Base-by-base conservation (phyloP, 2,329 filamentous ascomycete genomes). In the Sordariomycetes sp. region DNA sequence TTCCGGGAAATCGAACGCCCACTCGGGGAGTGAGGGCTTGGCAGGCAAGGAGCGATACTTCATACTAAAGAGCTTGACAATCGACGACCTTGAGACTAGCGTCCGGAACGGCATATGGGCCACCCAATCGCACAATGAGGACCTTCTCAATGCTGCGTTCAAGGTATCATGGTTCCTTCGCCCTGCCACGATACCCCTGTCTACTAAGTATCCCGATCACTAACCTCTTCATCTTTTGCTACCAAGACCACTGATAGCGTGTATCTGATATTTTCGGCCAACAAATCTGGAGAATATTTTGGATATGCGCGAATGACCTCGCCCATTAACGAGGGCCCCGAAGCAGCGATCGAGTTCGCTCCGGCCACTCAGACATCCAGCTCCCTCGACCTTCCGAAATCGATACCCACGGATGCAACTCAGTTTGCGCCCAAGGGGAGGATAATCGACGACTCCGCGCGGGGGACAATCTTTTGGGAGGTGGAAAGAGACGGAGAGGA, bases 381-480 rank as follows among this genome's bases (percentile, higher is more conserved):
- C 61, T 79, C 82, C 28, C 69, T 79, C 17, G 88, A 92, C 61
- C 75, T 89, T 5, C 85, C 90, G 2, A 87, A 89, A 65, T 87
- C 89, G 6, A 95, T 90, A 12, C 78, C 84, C 0, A 96, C 90
- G 24, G 82, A 86, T 58, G 84, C 89, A 20, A 95, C 87, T 0
- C 84, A 88, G 53, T 85, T 79, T 55, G 86, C 87, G 2, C 91
- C 91, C 0, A 86, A 81, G 64, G 92, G 92, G 25, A 84, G 85
- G 57, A 95, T 97, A 59, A 92, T 96, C 53, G 90, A 96, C 65
- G 92, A 97, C 67, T 91, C 89, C 3, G 87, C 89, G 0, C 81
- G 92, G n/a, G 92, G 92, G 0, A 96, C 91, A 0, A 96, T 96
- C 48, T 97, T 97, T 65, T 97, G 92, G 92, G 92, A 97, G 68